Evolutionary conservation across 495 filamentous ascomycete genomes (phyloP).

Genomic region (Trichoderma virens): DNA sequence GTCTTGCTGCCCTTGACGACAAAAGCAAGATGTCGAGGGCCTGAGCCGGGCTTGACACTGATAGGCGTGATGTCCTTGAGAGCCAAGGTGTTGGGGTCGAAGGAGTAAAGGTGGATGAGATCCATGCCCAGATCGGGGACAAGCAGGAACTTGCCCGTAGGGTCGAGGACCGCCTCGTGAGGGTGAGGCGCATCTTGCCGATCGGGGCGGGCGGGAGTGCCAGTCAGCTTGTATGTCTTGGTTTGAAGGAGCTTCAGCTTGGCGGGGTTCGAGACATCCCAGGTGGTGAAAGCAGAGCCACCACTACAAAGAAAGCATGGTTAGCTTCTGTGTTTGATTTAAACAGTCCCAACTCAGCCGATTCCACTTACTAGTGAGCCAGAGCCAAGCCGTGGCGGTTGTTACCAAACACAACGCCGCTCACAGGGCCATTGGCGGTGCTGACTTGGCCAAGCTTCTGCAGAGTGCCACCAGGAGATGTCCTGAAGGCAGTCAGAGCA

Average conservation of each 20-base stretch:
- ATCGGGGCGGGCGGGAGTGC: slow-evolving; percentile 38
- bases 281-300: slow-evolving; percentile 19
- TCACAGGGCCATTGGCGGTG: slow-evolving; percentile 35
- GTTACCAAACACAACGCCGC: slow-evolving; percentile 34
- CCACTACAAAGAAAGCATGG: slow-evolving; percentile 12
- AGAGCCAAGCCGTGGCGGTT: slow-evolving; percentile 33
- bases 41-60: slow-evolving; percentile 39
- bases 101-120: slow-evolving; percentile 54
- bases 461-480: slow-evolving; percentile 26
- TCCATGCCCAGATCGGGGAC: slow-evolving; percentile 69
- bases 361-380: slow-evolving; percentile 40
- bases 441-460: slow-evolving; percentile 20
- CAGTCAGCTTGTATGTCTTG: slow-evolving; percentile 43
- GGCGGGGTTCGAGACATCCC: slow-evolving; percentile 19
- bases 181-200: slow-evolving; percentile 64
- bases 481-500: slow-evolving; percentile 34
- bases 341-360: not conserved
- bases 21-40: slow-evolving; percentile 64
- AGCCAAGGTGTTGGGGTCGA: slow-evolving; percentile 33
- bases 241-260: slow-evolving; percentile 34
- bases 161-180: slow-evolving; percentile 63
- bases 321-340: not conserved
- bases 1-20: slow-evolving; percentile 35
- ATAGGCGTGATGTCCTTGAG: slow-evolving; percentile 29
- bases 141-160: slow-evolving; percentile 54